Evolutionary conservation across 2,329 filamentous ascomycete species (phyloP), one percentile per base, ranked within the genome.

Genomic region (Microdochium paspali): DNA sequence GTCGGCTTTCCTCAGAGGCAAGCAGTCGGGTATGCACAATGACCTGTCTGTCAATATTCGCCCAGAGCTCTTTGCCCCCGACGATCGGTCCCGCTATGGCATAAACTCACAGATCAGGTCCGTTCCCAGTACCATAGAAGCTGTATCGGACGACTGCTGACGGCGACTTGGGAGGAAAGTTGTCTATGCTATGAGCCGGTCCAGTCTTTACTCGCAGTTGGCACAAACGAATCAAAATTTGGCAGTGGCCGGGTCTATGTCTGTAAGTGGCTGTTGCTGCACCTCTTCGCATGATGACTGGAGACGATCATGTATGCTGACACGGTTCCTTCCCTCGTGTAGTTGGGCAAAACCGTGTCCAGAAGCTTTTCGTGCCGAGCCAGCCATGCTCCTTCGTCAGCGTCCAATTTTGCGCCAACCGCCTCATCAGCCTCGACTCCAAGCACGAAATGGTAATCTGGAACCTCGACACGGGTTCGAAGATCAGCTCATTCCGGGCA

Each of bases 161-260:
- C 43, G n/a, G n/a, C 44, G 35, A 10, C 39, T 7, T n/a, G 10
- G 24, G 30, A 23, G 44, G 24, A 21, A 24, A 25, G 87, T 58
- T 86, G 85, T 53, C 71, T 97, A 54, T 86, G 90, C 51, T 97
- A 95, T 70, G 90, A 97, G 55, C 90, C 93, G 1, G 77, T 96
- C 12, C 93, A 98, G 63, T 95, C 90, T 24, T 81, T 98, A 49
- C 76, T 98, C 46, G 93, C 93, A 39, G 80, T 97, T 53, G 93
- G 90, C 50, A 98, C 93, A 39, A 87, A 82, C 62, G 86, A 94
- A 66, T 89, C 85, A 54, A 83, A 86, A 59, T 95, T 87, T 61
- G 90, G 90, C 50, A 80, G 81, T 28, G 91, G 91, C 23, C 84
- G 90, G 62, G 86, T 98, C 62, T 95, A 95, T 66, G 71, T 98